Evolutionary conservation across 2,329 filamentous ascomycete species (phyloP), one percentile per base, ranked within the genome.

Genomic region (Fusarium sacchari): DNA sequence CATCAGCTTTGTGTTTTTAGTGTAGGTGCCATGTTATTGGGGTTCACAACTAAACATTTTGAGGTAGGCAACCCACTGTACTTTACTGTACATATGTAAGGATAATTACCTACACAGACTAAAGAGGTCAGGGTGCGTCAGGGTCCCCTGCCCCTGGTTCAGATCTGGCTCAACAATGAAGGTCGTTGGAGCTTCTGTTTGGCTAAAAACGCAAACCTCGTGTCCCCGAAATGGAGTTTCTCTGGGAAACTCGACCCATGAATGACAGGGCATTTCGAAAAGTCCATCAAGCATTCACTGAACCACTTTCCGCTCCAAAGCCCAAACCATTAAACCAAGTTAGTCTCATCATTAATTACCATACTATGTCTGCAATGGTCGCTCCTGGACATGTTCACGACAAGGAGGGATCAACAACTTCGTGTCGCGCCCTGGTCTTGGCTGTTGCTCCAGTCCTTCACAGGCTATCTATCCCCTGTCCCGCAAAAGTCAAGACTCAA

Each of bases 221-320:
- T 81, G 79, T 81, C 78, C 78, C 80, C 56, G 72, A 80, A 79
- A 77, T 78, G 80, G 78, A 60, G 73, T 65, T 69, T 68, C 60
- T 69, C 66, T 70, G 61, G 47, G 56, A 55, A 69, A 32, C 34
- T 44, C 50, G 37, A 39, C 64, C 67, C 65, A 56, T 58, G 62
- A 52, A 39, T 60, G 55, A 67, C 64, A 71, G 61, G 58, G 58
- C 56, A 68, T 63, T 74, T 64, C 44, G 22, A 61, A 64, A 76
- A 65, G 44, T 42, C 70, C 70, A 74, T 72, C 53, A 53, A 64
- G 57, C 32, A 55, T 63, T 57, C 53, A 76, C 60, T 57, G 30
- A 58, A n/a, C 32, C 24, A 11, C 36, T 26, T 40, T 42, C 47
- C 49, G 46, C 65, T 58, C 64, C 42, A 65, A 56, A 67, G 63